These are phyloP conservation scores for Thymus quinquecostatus DNA, from an alignment of 257 asterid genomes.

Conservation along the genomic window DNA sequence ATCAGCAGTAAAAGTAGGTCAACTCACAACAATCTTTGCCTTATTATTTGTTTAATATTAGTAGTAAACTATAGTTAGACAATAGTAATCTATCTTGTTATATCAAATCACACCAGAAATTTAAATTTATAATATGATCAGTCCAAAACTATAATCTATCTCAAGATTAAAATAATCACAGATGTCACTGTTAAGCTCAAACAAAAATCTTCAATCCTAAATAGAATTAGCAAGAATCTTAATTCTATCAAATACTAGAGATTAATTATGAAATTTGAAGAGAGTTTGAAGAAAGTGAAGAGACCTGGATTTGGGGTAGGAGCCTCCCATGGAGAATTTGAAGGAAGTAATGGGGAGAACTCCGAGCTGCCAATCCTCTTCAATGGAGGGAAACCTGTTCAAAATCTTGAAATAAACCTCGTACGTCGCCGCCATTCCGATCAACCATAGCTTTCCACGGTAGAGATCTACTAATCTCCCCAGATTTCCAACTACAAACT, in stretches of 20 bases:
- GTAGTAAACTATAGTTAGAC: not conserved
- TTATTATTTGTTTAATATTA: not conserved
- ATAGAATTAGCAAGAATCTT: not conserved
- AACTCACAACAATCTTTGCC: not conserved
- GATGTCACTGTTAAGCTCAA: constrained; percentile 1
- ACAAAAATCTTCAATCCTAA: not conserved
- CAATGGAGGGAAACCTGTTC: constrained; percentile 69
- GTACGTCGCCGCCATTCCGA: constrained; percentile 58
- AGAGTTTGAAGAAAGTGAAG: not conserved
- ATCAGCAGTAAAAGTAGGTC: constrained; percentile 3
- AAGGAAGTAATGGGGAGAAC: constrained; percentile 68
- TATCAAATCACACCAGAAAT: too few relatives aligned
- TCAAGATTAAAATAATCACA: not conserved
- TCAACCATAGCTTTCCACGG: constrained; percentile 65
- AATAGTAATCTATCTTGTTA: not conserved
- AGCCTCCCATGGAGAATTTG: constrained; percentile 55
- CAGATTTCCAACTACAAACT: constrained; percentile 49
- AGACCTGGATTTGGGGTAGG: constrained; percentile 85
- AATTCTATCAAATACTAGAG: too few relatives aligned
- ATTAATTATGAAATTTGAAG: not conserved
- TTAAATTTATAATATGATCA: too few relatives aligned
- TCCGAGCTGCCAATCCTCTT: constrained; percentile 76
- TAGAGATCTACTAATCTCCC: constrained; percentile 45
- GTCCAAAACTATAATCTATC: not conserved
- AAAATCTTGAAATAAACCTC: constrained; percentile 68